These are phyloP conservation scores for Cercophora samala DNA, from an alignment of 495 filamentous ascomycete species.

Conservation along the genomic window DNA sequence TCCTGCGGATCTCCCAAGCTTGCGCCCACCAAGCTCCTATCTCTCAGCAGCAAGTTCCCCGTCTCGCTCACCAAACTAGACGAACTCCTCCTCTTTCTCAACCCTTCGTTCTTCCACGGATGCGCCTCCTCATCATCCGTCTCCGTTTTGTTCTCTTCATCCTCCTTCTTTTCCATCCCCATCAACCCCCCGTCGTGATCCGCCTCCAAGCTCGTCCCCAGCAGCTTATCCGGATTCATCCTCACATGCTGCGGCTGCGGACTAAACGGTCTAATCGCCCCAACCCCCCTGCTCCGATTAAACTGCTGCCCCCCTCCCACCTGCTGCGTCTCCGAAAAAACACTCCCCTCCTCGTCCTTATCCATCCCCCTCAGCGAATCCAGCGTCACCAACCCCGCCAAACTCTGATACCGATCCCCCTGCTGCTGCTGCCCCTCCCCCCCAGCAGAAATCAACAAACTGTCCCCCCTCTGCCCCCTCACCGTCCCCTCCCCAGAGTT, in stretches of 20 bases:
- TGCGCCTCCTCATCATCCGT: conserved; percentile 27
- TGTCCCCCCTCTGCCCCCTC: conserved; percentile 35
- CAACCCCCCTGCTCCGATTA: conserved; percentile 43
- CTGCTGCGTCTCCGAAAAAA: conserved; percentile 42
- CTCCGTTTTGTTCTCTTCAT: conserved; percentile 12
- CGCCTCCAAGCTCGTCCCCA: conserved; percentile 24
- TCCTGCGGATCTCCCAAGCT: conserved; percentile 17
- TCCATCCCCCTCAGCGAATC: conserved; percentile 4
- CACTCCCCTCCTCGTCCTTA: conserved; percentile 38
- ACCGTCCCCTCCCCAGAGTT: conserved; percentile 26
- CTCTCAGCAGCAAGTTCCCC: neutral
- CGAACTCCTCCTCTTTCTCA: conserved; percentile 7
- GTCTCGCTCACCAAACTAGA: conserved; percentile 2
- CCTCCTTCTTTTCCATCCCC: conserved; percentile 21
- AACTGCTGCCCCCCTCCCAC: conserved; percentile 17
- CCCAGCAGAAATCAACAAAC: conserved; percentile 33
- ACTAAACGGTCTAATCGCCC: conserved; percentile 51
- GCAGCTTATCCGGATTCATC: conserved; percentile 41
- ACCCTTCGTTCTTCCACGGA: conserved; percentile 35
- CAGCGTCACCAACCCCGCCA: conserved; percentile 29
- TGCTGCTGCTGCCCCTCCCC: conserved; percentile 17
- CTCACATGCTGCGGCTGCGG: conserved; percentile 45
- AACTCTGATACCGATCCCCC: conserved; percentile 48
- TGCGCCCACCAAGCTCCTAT: conserved; percentile 15
- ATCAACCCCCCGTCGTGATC: conserved; percentile 6